A percentile compares a stretch with the other conserved stretches of the same genome.
Evolutionary conservation across 1,284 basidiomycete species (phyloP).

Genomic region (Tylopilus orsonianus): DNA sequence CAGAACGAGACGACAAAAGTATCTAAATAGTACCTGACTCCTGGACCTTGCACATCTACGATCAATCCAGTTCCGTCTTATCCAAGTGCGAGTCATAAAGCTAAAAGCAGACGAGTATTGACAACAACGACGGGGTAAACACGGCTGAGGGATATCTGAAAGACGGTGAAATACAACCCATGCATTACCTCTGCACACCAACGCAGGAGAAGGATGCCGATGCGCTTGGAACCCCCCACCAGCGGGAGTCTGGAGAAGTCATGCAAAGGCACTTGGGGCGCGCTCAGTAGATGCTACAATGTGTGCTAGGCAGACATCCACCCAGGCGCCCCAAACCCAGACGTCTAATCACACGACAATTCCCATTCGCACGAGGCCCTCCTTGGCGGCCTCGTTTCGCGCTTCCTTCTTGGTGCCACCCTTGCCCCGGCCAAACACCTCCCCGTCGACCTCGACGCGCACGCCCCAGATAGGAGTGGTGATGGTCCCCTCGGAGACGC

Average conservation of each 20-base stretch:
- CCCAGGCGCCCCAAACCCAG: constrained; percentile 12
- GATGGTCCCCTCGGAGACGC: constrained; percentile 43
- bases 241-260: constrained; percentile 58
- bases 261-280: constrained; percentile 37
- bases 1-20: neutral
- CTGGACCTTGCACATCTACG: neutral
- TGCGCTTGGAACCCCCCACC: constrained; percentile 34
- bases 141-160: neutral
- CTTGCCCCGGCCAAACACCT: constrained; percentile 55
- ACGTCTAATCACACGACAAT: constrained; percentile 35
- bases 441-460: constrained; percentile 57
- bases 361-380: constrained; percentile 51
- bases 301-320: too few relatives aligned
- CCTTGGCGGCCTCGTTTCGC: constrained; percentile 67
- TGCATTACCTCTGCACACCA: constrained; percentile 55
- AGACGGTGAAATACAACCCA: constrained; percentile 29
- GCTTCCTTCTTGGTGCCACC: constrained; percentile 76
- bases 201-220: constrained; percentile 39
- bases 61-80: constrained; percentile 5
- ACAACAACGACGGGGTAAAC: neutral
- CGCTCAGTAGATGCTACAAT: too few relatives aligned
- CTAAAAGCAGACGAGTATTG: neutral
- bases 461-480: constrained; percentile 74
- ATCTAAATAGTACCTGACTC: constrained; percentile 1
- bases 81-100: neutral